Percentiles rank a stretch among this genome's conserved stretches.
Evolutionary conservation across 2,329 filamentous ascomycete species (phyloP).

Genomic region (Aspergillus transmontanensis): DNA sequence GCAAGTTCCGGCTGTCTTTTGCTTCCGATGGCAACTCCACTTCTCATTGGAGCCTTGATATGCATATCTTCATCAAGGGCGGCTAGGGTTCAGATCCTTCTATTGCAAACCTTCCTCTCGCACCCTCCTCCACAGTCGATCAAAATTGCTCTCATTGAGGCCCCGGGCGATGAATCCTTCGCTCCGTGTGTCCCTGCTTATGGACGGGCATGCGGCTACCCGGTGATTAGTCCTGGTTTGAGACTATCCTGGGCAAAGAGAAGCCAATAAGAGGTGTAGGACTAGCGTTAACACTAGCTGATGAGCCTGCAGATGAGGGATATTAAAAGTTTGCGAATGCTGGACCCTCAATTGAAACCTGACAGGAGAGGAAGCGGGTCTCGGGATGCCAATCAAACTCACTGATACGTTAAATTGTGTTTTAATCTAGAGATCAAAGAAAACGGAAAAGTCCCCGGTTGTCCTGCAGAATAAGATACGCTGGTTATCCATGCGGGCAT

Average conservation of each 20-base stretch:
- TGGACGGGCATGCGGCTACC: neutral
- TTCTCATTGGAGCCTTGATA: neutral
- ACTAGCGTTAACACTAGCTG: neutral
- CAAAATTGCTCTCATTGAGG: neutral
- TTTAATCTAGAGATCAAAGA: neutral
- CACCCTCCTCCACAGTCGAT: neutral
- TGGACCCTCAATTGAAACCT: neutral
- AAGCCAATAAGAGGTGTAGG: neutral
- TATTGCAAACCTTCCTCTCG: neutral
- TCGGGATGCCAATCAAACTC: neutral
- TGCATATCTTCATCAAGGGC: neutral
- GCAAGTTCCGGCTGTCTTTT: neutral
- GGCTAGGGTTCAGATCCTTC: conserved; percentile 1
- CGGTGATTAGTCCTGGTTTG: neutral
- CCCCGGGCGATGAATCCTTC: neutral
- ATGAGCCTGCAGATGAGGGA: neutral
- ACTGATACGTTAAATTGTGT: neutral
- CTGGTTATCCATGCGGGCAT: neutral
- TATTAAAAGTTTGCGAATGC: neutral
- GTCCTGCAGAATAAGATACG: neutral
- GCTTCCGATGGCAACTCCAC: neutral
- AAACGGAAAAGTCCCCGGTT: neutral
- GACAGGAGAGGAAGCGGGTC: neutral
- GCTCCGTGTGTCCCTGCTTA: neutral
- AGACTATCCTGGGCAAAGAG: neutral